Evolutionary conservation across 179 eudicot species (phyloP).

Genomic region (Pouteria campechiana): DNA sequence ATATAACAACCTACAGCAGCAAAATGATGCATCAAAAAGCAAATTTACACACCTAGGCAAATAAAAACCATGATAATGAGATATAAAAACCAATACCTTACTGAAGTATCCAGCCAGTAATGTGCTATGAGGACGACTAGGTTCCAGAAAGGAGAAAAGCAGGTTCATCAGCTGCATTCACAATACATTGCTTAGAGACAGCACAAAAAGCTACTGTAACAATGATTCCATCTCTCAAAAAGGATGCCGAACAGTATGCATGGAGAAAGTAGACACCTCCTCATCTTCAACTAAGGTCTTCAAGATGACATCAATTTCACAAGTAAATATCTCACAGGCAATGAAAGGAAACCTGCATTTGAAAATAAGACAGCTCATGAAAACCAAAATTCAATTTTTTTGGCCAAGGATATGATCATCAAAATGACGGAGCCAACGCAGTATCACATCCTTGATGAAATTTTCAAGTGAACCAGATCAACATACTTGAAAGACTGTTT

Average conservation of each 20-base stretch:
- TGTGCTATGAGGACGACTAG: slow-evolving; percentile 73
- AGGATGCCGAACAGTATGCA: not conserved
- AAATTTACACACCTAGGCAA: not conserved
- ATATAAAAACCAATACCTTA: slow-evolving; percentile 37
- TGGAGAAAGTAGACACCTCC: slow-evolving; percentile 36
- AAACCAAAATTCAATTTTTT: not conserved
- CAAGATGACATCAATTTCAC: slow-evolving; percentile 96
- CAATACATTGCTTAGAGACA: slow-evolving; percentile 5
- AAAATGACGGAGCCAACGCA: no score
- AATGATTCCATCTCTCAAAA: not conserved
- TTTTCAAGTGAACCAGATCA: not conserved
- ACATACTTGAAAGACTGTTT: slow-evolving; percentile 79
- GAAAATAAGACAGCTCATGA: not conserved
- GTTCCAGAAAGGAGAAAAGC: slow-evolving; percentile 92
- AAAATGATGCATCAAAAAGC: slow-evolving; percentile 7
- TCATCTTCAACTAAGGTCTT: slow-evolving; percentile 95
- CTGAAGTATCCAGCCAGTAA: slow-evolving; percentile 94
- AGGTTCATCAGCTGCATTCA: slow-evolving; percentile 74
- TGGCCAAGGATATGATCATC: no score
- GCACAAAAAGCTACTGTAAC: not conserved
- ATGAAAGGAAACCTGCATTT: slow-evolving; percentile 75
- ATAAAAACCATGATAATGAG: not conserved
- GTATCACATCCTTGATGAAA: no score
- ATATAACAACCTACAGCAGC: slow-evolving; percentile 63
- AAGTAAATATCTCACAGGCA: slow-evolving; percentile 88